A percentile compares a stretch with the other conserved stretches of the same genome.
Evolutionary conservation across 495 filamentous ascomycete species (phyloP).

Genomic region (Xylaria venustula): DNA sequence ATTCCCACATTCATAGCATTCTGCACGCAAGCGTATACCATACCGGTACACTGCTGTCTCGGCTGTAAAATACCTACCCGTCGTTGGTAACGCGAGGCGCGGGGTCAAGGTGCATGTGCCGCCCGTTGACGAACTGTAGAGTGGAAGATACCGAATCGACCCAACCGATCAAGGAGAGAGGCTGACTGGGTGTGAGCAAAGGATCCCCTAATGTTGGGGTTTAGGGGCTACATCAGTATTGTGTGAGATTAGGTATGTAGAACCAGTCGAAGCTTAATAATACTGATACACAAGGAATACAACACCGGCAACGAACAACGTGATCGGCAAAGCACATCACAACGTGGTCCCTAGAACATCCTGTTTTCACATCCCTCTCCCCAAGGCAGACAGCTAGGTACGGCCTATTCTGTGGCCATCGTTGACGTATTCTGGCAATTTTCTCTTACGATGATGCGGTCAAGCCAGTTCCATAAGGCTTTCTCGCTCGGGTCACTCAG

Average conservation of each 20-base stretch:
- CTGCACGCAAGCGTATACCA: no score
- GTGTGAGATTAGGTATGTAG: background rate
- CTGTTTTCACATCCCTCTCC: background rate
- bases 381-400: background rate
- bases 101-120: conserved; percentile 7
- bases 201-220: conserved; percentile 5
- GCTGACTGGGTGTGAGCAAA: background rate
- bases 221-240: background rate
- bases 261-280: background rate
- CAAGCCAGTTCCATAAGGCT: background rate
- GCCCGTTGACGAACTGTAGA: background rate
- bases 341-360: background rate
- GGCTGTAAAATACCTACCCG: no score
- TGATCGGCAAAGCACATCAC: background rate
- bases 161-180: conserved; percentile 6
- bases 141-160: background rate
- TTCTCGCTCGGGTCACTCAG: background rate
- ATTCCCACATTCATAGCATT: background rate
- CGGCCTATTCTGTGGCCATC: background rate
- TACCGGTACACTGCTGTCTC: no score
- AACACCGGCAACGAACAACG: background rate
- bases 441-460: background rate
- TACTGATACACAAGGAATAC: background rate
- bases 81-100: conserved; percentile 10
- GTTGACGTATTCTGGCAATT: background rate